A percentile compares a stretch with the other conserved stretches of the same genome.
Evolutionary conservation across 2,329 filamentous ascomycete genomes (phyloP).

Genomic region (Paecilomyces niveus): DNA sequence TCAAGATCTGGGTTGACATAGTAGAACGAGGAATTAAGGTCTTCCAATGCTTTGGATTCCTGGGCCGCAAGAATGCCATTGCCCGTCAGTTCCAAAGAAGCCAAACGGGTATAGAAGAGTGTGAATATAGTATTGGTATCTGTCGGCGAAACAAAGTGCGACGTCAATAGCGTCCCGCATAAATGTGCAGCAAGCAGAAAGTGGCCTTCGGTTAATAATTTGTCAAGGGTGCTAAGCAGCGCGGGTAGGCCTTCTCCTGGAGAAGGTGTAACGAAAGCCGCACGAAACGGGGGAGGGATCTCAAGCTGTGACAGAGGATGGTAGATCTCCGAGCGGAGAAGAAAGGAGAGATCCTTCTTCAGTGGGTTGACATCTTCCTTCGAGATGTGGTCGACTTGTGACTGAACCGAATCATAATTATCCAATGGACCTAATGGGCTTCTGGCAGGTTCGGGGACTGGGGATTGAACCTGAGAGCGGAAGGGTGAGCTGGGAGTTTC

Average conservation of each 20-base stretch:
- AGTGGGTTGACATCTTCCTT: slow-evolving; percentile 29
- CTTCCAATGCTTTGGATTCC: slow-evolving; percentile 57
- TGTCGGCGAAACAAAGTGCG: slow-evolving; percentile 31
- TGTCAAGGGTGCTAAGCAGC: slow-evolving; percentile 44
- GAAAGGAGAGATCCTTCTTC: slow-evolving; percentile 70
- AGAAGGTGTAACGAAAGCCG: slow-evolving; percentile 56
- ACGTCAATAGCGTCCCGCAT: slow-evolving; percentile 34
- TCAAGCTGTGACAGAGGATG: slow-evolving; percentile 65
- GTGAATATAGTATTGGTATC: slow-evolving; percentile 64
- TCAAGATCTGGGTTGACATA: slow-evolving; percentile 27
- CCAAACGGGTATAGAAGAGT: slow-evolving; percentile 72
- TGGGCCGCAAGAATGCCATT: slow-evolving; percentile 61
- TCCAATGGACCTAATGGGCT: slow-evolving; percentile 28
- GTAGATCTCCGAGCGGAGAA: slow-evolving; percentile 74
- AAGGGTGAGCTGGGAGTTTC: slow-evolving; percentile 11
- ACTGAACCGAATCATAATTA: slow-evolving; percentile 6
- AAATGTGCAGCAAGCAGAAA: slow-evolving; percentile 68
- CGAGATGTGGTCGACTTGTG: slow-evolving; percentile 12
- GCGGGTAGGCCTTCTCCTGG: slow-evolving; percentile 48
- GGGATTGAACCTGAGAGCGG: slow-evolving; percentile 6
- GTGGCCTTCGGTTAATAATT: slow-evolving; percentile 64
- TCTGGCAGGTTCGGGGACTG: slow-evolving; percentile 14
- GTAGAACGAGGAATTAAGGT: slow-evolving; percentile 52
- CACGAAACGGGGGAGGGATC: slow-evolving; percentile 60
- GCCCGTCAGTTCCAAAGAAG: slow-evolving; percentile 73